Evolutionary conservation across 345 rosid genomes (phyloP), one percentile per base, ranked within the genome.

Genomic region (Heritiera fomes): DNA sequence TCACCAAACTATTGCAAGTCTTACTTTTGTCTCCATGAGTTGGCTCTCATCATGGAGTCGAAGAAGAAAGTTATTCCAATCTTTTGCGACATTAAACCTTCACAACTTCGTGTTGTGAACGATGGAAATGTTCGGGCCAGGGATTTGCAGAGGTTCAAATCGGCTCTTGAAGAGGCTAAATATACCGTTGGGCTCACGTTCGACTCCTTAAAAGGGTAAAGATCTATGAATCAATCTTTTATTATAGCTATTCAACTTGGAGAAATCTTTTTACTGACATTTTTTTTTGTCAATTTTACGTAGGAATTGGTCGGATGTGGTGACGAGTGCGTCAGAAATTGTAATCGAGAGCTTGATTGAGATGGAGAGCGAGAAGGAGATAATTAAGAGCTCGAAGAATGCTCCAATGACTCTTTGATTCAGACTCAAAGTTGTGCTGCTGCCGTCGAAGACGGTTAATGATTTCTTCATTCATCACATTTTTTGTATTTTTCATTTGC

Each of bases 131-230:
- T 85, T 56, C 63, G 90, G 0, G 68, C 17, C 5, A 83, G 82
- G 77, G 91, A 88, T 43, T 30, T 92, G 17, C 75, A 32, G 66
- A 81, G 88, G 79, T 92, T 92, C 79, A 71, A 49, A 50, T 34
- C 76, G 89, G 97, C 97, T 32, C 85, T 92, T 28, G 91, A 90
- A 66, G 93, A 92, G 85, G 91, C 92, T 6, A 89, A 85, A 84
- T 77, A 85, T 71, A 92, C 84, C 40, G 93, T 92, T 0, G 97
- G 94, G 6, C 84, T 90, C 59, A 68, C 91, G 0, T 90, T 89
- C 64, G 92, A 92, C 75, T 89, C 97, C 0, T 81, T 32, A 1
- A 84, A 87, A 82, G 97, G 92, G 97, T 90, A 88, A 73, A 53
- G 7, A 15, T 15, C 58, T 17, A 11, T 41, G 14, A 1, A 7